Base-by-base conservation (phyloP, 306 rosid genomes). In the Glycyrrhiza uralensis region DNA sequence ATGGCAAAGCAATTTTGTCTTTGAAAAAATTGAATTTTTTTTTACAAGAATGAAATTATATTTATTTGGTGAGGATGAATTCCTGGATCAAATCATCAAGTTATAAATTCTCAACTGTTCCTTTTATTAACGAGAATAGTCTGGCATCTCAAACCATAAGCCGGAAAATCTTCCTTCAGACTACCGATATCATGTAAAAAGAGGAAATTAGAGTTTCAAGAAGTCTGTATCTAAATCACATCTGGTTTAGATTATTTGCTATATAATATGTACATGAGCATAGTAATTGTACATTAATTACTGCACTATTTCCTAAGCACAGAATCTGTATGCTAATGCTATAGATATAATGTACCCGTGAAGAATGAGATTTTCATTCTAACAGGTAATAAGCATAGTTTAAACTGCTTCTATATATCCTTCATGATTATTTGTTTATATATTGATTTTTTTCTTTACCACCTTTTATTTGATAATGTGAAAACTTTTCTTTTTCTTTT, bases 1-100 rank as follows among this genome's bases (percentile, higher is more conserved):
- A 24, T 46, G 52, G 55, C 57, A 24, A 69, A 69, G 35, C 50
- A 30, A 30, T 63, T 75, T 59, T 13, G 19, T 78, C 14, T 36
- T 65, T 10, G 18, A 11, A 14, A 15, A 54, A 50, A 15, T 28
- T 30, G 33, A 35, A 23, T 33, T 19, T 22, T 12, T 26, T 28
- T 41, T 12, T 4, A 36, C 38, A 20, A 66, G 55, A 59, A 47
- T 67, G 46, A 50, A 56, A 12, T 14, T 35, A 33, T 23, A 17
- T 66, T 30, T 50, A 24, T 28, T 58, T 4, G 45, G 28, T n/a
- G 33, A 49, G 38, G 50, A 28, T 47, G 35, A 22, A 49, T 30
- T 71, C 7, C 45, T 29, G 26, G 3, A 41, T 67, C 44, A 59
- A 49, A 22, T 73, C 28, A 49, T 52, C 35, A 26, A 18, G 50